Conservation (phyloP, 2,329 filamentous ascomycete species). For the Knufia petricola region DNA sequence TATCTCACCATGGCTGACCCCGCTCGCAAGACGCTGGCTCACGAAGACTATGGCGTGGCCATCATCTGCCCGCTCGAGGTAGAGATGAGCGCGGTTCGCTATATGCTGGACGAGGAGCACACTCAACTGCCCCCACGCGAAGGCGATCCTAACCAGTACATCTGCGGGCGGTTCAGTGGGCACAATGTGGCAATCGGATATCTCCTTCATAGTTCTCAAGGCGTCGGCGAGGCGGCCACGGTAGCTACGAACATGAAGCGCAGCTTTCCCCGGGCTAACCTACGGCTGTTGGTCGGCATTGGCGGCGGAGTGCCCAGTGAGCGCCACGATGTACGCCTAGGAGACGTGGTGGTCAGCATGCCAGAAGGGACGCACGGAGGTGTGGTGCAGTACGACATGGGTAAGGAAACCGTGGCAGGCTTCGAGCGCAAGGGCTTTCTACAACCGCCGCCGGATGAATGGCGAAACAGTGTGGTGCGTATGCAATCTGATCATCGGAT, state of each 20-base stretch:
- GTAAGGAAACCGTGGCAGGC: conserved; percentile 15
- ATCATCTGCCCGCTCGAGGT: conserved; percentile 12
- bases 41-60: conserved; percentile 2
- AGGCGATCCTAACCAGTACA: conserved; percentile 17
- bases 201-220: conserved; percentile 12
- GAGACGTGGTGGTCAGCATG: conserved; percentile 21
- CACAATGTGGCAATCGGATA: conserved; percentile 21
- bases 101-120: conserved; percentile 17
- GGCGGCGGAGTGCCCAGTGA: conserved; percentile 19
- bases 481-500: not conserved
- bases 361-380: conserved; percentile 19
- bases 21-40: too few species aligned
- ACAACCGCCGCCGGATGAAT: not conserved
- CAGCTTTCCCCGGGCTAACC: conserved; percentile 18
- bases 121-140: not conserved
- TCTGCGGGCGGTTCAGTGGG: conserved; percentile 13
- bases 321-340: conserved; percentile 23
- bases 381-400: conserved; percentile 26
- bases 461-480: not conserved
- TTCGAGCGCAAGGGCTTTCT: not conserved
- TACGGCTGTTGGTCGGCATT: conserved; percentile 22
- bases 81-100: conserved; percentile 13
- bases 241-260: conserved; percentile 14
- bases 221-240: conserved; percentile 8
- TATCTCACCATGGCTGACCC: too few species aligned